These are phyloP conservation scores for Chloromonas sp. DNA, from an alignment of 163 green algal genomes.

Conservation along the genomic window DNA sequence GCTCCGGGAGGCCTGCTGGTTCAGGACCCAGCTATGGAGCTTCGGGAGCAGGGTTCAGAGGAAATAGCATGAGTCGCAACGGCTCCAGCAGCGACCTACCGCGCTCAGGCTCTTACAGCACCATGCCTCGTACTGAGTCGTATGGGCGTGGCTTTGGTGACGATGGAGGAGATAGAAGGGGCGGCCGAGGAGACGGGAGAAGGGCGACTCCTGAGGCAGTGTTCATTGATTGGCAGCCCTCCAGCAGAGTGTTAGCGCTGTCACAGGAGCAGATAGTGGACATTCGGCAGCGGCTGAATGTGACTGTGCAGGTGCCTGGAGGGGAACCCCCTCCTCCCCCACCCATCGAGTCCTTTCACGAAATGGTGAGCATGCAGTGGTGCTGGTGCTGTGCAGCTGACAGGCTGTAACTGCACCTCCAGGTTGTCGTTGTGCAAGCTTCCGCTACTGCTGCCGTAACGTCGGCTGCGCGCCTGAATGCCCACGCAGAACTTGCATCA, in stretches of 20 bases:
- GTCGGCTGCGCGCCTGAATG: neutral
- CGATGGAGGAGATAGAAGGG: conserved; percentile 9
- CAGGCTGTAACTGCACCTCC: neutral
- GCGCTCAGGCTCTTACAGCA: conserved; percentile 1
- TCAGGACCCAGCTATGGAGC: conserved; percentile 12
- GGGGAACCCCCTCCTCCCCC: conserved; percentile 30
- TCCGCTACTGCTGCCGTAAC: too few relatives aligned
- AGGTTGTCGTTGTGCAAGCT: too few relatives aligned
- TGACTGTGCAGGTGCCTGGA: conserved; percentile 51
- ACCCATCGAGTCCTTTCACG: conserved; percentile 76
- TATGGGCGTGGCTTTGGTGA: conserved; percentile 1
- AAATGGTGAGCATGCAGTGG: conserved; percentile 59
- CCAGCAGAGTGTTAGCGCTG: conserved; percentile 54
- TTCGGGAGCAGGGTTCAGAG: neutral
- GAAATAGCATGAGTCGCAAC: neutral
- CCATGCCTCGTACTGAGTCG: conserved; percentile 2
- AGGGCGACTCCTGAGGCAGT: conserved; percentile 21
- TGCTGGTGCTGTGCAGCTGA: neutral
- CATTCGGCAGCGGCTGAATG: conserved; percentile 69
- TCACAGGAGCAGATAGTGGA: conserved; percentile 58
- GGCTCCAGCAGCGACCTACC: neutral
- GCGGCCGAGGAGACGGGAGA: neutral
- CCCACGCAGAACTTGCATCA: conserved; percentile 56
- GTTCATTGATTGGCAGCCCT: conserved; percentile 56
- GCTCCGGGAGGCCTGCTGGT: neutral